Evolutionary conservation across 495 filamentous ascomycete genomes (phyloP).

Genomic region (Pseudomonodictys pantanalensis): DNA sequence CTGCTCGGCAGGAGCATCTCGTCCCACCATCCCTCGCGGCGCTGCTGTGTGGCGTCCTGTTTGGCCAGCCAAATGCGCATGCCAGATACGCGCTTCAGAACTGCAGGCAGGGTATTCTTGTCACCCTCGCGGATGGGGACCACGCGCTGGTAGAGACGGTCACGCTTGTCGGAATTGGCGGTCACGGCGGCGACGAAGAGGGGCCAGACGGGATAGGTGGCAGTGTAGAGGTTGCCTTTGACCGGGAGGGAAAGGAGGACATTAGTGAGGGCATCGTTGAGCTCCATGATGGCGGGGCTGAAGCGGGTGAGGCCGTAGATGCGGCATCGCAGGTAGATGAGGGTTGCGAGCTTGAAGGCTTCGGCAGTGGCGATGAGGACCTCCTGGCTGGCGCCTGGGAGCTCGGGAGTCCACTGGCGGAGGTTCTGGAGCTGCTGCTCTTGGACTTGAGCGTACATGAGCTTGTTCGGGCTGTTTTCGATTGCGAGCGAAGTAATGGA

Average conservation of each 20-base stretch:
- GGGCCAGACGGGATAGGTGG: slow-evolving; percentile 28
- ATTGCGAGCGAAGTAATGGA: slow-evolving; percentile 24
- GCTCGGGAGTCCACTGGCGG: slow-evolving; percentile 20
- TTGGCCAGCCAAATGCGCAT: slow-evolving; percentile 26
- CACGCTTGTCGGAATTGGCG: slow-evolving; percentile 21
- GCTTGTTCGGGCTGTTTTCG: slow-evolving; percentile 13
- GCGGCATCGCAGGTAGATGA: slow-evolving; percentile 28
- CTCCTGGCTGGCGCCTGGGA: slow-evolving; percentile 9
- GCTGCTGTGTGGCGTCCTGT: slow-evolving; percentile 14
- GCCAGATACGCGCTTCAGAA: slow-evolving; percentile 22
- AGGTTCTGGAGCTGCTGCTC: slow-evolving; percentile 21
- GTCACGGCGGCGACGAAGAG: slow-evolving; percentile 26
- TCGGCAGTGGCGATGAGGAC: slow-evolving; percentile 23
- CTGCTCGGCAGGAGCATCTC: slow-evolving; percentile 24
- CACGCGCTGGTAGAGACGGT: slow-evolving; percentile 25
- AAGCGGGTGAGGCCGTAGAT: slow-evolving; percentile 25
- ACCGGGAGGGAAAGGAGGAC: slow-evolving; percentile 27
- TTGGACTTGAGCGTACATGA: slow-evolving; percentile 17
- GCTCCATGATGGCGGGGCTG: slow-evolving; percentile 22
- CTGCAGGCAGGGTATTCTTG: slow-evolving; percentile 26
- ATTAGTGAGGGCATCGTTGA: slow-evolving; percentile 22
- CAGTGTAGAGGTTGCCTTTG: slow-evolving; percentile 26
- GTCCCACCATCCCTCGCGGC: slow-evolving; percentile 28
- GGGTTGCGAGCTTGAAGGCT: slow-evolving; percentile 18
- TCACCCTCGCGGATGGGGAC: slow-evolving; percentile 26